These are phyloP conservation scores for Malassezia yamatoensis DNA, from an alignment of 1,284 basidiomycete genomes.

Conservation along the genomic window DNA sequence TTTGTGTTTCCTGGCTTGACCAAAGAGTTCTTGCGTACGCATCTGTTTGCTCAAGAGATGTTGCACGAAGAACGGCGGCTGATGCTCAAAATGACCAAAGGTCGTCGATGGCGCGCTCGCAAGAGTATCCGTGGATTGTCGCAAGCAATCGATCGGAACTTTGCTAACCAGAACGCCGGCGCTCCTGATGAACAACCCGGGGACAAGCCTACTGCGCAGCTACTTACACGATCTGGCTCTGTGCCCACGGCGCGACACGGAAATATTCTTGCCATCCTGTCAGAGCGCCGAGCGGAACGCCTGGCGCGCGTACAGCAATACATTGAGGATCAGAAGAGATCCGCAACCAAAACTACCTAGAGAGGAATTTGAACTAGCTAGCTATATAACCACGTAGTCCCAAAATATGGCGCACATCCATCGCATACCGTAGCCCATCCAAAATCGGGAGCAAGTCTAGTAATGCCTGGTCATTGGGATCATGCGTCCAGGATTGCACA, in stretches of 20 bases:
- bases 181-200: slow-evolving; percentile 6
- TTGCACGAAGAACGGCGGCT: slow-evolving; percentile 27
- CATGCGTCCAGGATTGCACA: slow-evolving; percentile 97
- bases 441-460: slow-evolving; percentile 89
- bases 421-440: slow-evolving; percentile 88
- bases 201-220: slow-evolving; percentile 10
- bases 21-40: slow-evolving; percentile 26
- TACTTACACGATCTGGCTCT: slow-evolving; percentile 16
- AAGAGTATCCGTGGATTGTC: slow-evolving; percentile 17
- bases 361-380: too few species aligned
- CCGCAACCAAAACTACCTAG: background rate
- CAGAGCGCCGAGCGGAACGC: slow-evolving; percentile 24
- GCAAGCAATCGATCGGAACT: slow-evolving; percentile 9
- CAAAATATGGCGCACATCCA: slow-evolving; percentile 82
- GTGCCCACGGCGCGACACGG: slow-evolving; percentile 32
- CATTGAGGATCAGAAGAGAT: slow-evolving; percentile 19
- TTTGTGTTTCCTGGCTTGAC: slow-evolving; percentile 43
- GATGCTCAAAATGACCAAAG: slow-evolving; percentile 37
- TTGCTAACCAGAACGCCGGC: slow-evolving; percentile 10
- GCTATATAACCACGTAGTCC: slow-evolving; percentile 56
- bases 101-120: slow-evolving; percentile 28
- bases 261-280: slow-evolving; percentile 29
- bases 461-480: slow-evolving; percentile 89
- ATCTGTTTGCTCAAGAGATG: slow-evolving; percentile 29
- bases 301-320: slow-evolving; percentile 23